phyloP scores from a whole-genome alignment of 1,284 basidiomycete species.

The Leccinum subatratum region DNA sequence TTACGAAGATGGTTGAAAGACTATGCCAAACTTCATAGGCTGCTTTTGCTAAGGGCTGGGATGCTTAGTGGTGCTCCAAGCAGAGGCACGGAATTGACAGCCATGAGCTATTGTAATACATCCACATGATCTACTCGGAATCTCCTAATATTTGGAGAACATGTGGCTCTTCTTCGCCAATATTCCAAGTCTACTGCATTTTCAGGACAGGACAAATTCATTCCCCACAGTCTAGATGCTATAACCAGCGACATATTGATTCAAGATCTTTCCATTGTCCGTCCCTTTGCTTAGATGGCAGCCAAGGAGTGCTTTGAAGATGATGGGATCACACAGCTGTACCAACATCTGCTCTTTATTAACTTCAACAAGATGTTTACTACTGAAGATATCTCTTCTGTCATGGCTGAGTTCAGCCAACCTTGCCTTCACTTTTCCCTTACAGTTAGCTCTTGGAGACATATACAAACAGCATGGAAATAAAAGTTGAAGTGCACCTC shows the following conservation, averaged over 20 bases:
- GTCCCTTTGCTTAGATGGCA: not conserved
- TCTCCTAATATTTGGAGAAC: not conserved
- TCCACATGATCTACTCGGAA: not conserved
- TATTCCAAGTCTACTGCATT: not conserved
- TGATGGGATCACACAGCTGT: not conserved
- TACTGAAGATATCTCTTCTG: not conserved
- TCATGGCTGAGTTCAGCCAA: not conserved
- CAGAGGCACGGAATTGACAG: not conserved
- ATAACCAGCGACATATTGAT: slow-evolving; percentile 1
- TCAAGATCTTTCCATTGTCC: not conserved
- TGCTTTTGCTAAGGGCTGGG: not conserved
- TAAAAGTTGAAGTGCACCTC: not conserved
- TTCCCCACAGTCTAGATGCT: not conserved
- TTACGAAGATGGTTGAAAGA: not conserved
- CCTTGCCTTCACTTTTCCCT: not conserved
- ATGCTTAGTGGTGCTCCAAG: slow-evolving; percentile 3
- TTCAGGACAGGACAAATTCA: not conserved
- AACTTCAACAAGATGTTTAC: not conserved
- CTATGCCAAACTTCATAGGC: not conserved
- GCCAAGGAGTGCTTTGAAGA: not conserved
- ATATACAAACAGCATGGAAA: not conserved
- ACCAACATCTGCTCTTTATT: not conserved
- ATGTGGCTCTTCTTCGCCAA: not conserved
- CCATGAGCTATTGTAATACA: not conserved
- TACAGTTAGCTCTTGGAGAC: not conserved